Evolutionary conservation across 2,329 filamentous ascomycete species (phyloP).

Genomic region (Aaosphaeria pasadenensis): DNA sequence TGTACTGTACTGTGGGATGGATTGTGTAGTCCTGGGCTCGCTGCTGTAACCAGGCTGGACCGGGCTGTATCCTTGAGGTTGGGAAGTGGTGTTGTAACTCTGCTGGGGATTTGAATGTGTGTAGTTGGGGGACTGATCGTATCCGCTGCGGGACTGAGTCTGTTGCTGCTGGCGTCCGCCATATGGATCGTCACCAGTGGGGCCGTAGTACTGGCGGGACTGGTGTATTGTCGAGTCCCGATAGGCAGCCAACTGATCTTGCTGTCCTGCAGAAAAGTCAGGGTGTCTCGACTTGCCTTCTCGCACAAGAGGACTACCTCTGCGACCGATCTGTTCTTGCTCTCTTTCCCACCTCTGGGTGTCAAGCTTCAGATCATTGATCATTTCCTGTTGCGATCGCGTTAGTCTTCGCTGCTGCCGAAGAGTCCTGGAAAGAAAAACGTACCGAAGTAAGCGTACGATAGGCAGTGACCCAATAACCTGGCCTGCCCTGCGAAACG

Average conservation of each 20-base stretch:
- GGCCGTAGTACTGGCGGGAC: conserved; percentile 42
- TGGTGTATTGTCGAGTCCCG: conserved; percentile 43
- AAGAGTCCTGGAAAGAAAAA: conserved; percentile 1
- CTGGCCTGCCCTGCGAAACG: conserved; percentile 23
- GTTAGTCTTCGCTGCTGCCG: conserved; percentile 14
- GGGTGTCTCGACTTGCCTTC: conserved; percentile 41
- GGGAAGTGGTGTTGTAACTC: background rate
- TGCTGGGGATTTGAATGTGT: background rate
- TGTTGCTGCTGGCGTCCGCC: background rate
- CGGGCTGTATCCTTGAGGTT: background rate
- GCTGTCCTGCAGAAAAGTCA: conserved; percentile 40
- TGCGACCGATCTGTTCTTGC: conserved; percentile 38
- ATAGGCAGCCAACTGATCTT: conserved; percentile 31
- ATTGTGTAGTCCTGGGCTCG: conserved; percentile 3
- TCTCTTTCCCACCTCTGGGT: conserved; percentile 44
- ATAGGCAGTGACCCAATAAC: conserved; percentile 46
- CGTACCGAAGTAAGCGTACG: conserved; percentile 46
- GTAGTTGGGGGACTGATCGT: background rate
- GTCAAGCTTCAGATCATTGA: conserved; percentile 48
- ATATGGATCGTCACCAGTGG: conserved; percentile 16
- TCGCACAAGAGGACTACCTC: conserved; percentile 47
- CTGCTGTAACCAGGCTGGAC: conserved; percentile 17
- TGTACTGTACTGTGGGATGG: too few relatives aligned
- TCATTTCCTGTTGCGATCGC: conserved; percentile 41
- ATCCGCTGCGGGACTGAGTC: background rate